These are phyloP conservation scores for Penicillium subrubescens DNA, from an alignment of 495 filamentous ascomycete genomes.

Conservation along the genomic window DNA sequence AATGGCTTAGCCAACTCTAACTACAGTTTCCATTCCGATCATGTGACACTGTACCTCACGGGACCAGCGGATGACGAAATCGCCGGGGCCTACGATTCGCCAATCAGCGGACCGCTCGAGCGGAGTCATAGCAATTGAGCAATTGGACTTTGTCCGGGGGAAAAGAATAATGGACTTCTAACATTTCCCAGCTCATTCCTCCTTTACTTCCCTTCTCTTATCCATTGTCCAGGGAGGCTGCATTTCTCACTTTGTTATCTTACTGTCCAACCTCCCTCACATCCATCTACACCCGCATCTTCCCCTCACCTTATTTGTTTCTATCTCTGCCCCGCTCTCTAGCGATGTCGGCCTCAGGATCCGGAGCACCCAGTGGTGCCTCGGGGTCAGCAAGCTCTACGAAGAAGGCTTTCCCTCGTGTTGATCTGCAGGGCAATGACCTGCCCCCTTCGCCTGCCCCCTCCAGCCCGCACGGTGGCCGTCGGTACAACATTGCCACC, in stretches of 20 bases:
- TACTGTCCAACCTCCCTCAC: neutral
- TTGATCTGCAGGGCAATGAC: slow-evolving; percentile 88
- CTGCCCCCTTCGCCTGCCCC: slow-evolving; percentile 93
- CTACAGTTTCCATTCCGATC: neutral
- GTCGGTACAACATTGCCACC: slow-evolving; percentile 88
- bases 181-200: slow-evolving; percentile 14
- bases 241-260: neutral
- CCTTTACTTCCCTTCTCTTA: neutral
- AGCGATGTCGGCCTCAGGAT: slow-evolving; percentile 53
- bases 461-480: slow-evolving; percentile 81
- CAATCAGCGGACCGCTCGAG: slow-evolving; percentile 26
- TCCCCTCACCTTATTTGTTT: slow-evolving; percentile 3
- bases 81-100: slow-evolving; percentile 16
- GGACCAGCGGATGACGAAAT: slow-evolving; percentile 38
- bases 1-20: neutral
- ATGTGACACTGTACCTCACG: neutral
- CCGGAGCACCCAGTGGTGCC: slow-evolving; percentile 30
- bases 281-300: neutral
- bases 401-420: slow-evolving; percentile 70
- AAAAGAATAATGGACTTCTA: slow-evolving; percentile 1
- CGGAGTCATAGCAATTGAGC: slow-evolving; percentile 23
- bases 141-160: slow-evolving; percentile 18
- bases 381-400: slow-evolving; percentile 35
- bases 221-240: slow-evolving; percentile 6
- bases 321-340: slow-evolving; percentile 33